Evolutionary conservation across 441 rosid species (phyloP), one percentile per base, ranked within the genome.

Genomic region (Arabidopsis hybrid): DNA sequence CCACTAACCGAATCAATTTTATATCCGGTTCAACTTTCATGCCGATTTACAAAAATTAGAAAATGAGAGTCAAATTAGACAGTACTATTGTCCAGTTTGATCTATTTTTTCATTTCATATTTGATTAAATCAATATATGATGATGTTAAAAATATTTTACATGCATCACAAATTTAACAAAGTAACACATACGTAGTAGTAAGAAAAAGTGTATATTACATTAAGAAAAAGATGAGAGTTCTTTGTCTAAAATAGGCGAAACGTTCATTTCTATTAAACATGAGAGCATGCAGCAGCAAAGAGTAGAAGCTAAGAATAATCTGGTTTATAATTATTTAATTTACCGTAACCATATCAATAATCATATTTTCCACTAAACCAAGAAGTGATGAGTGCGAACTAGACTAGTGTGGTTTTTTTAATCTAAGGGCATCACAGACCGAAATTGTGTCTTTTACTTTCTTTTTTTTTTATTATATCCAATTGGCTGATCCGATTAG

Each of bases 221-320:
- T 8, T 2, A 39, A 43, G 49, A 26, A 26, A 68, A 8, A 80
- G 97, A 89, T 89, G 93, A 65, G 80, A 84, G 79, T 81, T 88
- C 96, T 80, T 73, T 91, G 84, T 93, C 96, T 84, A 35, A 62
- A 80, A 83, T 82, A 84, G 91, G 75, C 88, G 78, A 81, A 60
- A 74, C 63, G 92, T 86, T 85, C 45, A 84, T 83, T 80, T 88
- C 97, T 71, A 8, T 18, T 32, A 14, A 7, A 83, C 70, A 60
- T 55, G 47, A 70, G 67, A 70, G 67, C 61, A 65, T 65, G 79
- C 74, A 65, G 65, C 65, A 62, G 61, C 36, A 83, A 77, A 67
- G 91, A 90, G 96, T 90, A 79, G 83, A 84, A 86, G 88, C 81
- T 86, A 89, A 88, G 98, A 77, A 56, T 87, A 60, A 55, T 74